phyloP scores from a whole-genome alignment of 352 stramenopile genomes.

The Phytophthora sojae region DNA sequence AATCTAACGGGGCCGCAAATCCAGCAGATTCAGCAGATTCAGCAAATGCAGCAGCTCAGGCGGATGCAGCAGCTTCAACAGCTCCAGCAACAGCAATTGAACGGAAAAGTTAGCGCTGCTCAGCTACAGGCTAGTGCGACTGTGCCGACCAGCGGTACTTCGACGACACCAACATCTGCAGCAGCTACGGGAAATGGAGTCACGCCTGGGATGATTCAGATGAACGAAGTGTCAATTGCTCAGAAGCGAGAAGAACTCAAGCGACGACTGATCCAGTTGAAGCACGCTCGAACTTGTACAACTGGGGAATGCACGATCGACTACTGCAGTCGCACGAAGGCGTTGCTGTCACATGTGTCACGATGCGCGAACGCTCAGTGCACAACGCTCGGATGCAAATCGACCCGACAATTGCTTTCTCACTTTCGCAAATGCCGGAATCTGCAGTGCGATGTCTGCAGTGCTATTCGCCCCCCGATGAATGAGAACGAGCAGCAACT shows the following conservation, averaged over 20 bases:
- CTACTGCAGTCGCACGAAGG: slow-evolving; percentile 85
- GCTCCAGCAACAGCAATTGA: slow-evolving; percentile 63
- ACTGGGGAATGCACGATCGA: slow-evolving; percentile 77
- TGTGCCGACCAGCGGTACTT: slow-evolving; percentile 34
- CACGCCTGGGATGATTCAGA: slow-evolving; percentile 61
- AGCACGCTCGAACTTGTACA: slow-evolving; percentile 87
- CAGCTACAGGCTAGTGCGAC: slow-evolving; percentile 28
- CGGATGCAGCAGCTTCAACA: slow-evolving; percentile 85
- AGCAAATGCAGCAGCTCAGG: slow-evolving; percentile 87
- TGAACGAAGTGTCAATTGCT: slow-evolving; percentile 84
- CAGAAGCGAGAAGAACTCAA: slow-evolving; percentile 90
- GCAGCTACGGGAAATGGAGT: slow-evolving; percentile 30
- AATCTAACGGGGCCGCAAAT: slow-evolving; percentile 79
- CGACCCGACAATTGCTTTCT: slow-evolving; percentile 84
- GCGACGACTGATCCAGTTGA: slow-evolving; percentile 85
- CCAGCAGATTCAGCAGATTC: slow-evolving; percentile 88
- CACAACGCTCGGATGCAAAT: slow-evolving; percentile 90
- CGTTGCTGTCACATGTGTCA: slow-evolving; percentile 82
- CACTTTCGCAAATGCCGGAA: slow-evolving; percentile 91
- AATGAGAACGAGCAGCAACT: slow-evolving; percentile 88
- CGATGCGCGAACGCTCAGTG: slow-evolving; percentile 87
- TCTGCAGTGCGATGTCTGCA: slow-evolving; percentile 88
- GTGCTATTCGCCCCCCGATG: slow-evolving; percentile 88
- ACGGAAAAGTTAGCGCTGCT: slow-evolving; percentile 36
- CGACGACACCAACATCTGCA: slow-evolving; percentile 26